Base-by-base conservation (phyloP, 495 filamentous ascomycete species). In the Hyaloscypha variabilis region DNA sequence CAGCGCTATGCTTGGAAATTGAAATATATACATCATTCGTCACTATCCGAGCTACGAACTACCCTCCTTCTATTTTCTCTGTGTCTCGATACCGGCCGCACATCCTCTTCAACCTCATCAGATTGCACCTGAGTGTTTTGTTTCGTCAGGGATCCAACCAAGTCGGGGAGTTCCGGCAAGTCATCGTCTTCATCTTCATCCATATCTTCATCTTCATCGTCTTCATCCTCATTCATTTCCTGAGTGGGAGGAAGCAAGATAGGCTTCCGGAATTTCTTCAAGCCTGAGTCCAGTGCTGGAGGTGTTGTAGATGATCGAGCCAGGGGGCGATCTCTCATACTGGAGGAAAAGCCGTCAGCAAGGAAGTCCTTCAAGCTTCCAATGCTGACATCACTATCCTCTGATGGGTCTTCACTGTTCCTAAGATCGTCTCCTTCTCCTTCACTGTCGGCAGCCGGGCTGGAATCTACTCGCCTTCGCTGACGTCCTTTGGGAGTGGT, bases 41-140 rank as follows among this genome's bases (percentile, higher is more conserved):
- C 73, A 67, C 71, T 71, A 60, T 72, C 73, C 28, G 72, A 71
- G 13, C 63, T 53, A 26, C 69, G 34, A 29, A 74, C 55, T 6
- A 66, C 58, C 30, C 68, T 63, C 46, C 69, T 66, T 57, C 64
- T 73, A 46, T 72, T 74, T 34, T 54, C 67, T 71, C 54, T 53
- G 30, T 30, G 36, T 23, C 58, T 65, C 53, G 34, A 19, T n/a
- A 56, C 53, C 8, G 62, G 63, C 46, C 54, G 10, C 19, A 60
- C 28, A 30, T 62, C 55, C 14, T 58, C 56, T 50, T 50, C 58
- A 8, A 34, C 1, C 3, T 58, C 54, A 58, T 34, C 29, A 30
- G 25, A 29, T 58, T 5, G 11, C n/a, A 21, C 25, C 10, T 30
- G 25, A n/a, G 25, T 21, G 13, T 4, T 6, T 1, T 8, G 8